phyloP scores from a whole-genome alignment of 2,329 filamentous ascomycete species.

The Cladophialophora immunda region DNA sequence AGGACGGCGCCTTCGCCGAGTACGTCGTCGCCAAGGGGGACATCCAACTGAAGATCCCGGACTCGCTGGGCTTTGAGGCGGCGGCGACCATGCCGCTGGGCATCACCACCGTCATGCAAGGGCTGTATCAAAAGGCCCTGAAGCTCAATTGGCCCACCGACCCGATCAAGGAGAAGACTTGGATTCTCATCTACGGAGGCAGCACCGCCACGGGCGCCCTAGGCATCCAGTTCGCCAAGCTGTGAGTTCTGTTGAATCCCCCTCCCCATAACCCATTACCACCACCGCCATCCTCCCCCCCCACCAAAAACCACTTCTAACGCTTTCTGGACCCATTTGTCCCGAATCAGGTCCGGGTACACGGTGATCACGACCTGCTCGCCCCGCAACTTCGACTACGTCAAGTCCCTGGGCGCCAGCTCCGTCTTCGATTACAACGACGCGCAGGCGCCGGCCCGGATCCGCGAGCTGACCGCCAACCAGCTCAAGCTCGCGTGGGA shows the following conservation, averaged over 20 bases:
- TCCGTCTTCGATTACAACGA: slow-evolving; percentile 58
- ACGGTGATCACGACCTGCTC: slow-evolving; percentile 53
- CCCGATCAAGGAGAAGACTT: slow-evolving; percentile 40
- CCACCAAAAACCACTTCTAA: slow-evolving; percentile 9
- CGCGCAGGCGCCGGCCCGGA: slow-evolving; percentile 43
- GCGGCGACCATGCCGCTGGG: slow-evolving; percentile 47
- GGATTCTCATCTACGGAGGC: slow-evolving; percentile 56
- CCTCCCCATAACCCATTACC: slow-evolving; percentile 13
- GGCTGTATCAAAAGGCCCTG: slow-evolving; percentile 38
- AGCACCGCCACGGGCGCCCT: slow-evolving; percentile 54
- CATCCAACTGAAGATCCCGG: slow-evolving; percentile 45
- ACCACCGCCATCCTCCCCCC: not conserved
- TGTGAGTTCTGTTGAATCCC: slow-evolving; percentile 36
- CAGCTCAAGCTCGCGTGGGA: slow-evolving; percentile 49
- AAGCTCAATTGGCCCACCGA: slow-evolving; percentile 39
- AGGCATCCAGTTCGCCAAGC: slow-evolving; percentile 53
- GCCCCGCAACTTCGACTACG: slow-evolving; percentile 54
- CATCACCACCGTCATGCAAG: slow-evolving; percentile 38
- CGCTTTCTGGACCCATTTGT: not conserved
- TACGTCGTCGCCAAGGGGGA: slow-evolving; percentile 46
- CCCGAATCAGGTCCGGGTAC: slow-evolving; percentile 45
- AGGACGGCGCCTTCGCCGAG: slow-evolving; percentile 49
- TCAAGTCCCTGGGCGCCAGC: slow-evolving; percentile 56
- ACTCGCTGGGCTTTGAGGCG: slow-evolving; percentile 44
- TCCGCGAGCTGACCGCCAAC: slow-evolving; percentile 49